Evolutionary conservation across 192 early-diverging fungal genomes (phyloP), one percentile per base, ranked within the genome.

Genomic region (Coemansia sp.): DNA sequence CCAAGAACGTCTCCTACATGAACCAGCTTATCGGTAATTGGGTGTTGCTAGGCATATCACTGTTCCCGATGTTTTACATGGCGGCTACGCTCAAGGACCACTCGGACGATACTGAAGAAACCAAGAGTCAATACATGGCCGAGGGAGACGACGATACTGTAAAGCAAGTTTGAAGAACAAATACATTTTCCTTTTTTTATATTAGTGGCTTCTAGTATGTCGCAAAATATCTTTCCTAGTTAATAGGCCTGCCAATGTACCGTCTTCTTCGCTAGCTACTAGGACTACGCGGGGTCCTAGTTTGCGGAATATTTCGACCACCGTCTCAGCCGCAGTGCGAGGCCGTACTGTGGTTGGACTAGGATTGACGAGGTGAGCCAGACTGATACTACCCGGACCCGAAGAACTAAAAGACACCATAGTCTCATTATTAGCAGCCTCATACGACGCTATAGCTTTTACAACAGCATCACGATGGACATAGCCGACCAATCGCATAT

Each of bases 261-360:
- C 91, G 46, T 84, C 82, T 15, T 80, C 78, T n/a, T 80, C 78
- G 58, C 87, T 79, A 70, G 91, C 90, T 24, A 94, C 87, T 20
- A 92, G 73, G 31, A 94, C 85, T 9, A 90, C 85, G 9, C 90
- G 86, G 18, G 92, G 92, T 10, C 92, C 93, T 62, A 94, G 86
- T 80, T 95, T 93, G 62, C 91, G 92, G 71, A 95, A 95, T 47
- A 95, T 87, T 79, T 94, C 91, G 70, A 93, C 84, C 0, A 91
- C 90, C 0, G 91, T 92, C 65, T 93, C 93, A 11, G 91, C 77
- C 2, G 91, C 83, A 29, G 87, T 81, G 34, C 88, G 84, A 22
- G 92, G 92, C 15, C 89, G 79, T 18, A 94, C 91, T 0, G 89
- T 89, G 16, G 92, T 87, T 0, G 93, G 92, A n/a, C 89, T 91